These are phyloP conservation scores for Diaporthe ampelina DNA, from an alignment of 2,329 filamentous ascomycete species.

Conservation along the genomic window DNA sequence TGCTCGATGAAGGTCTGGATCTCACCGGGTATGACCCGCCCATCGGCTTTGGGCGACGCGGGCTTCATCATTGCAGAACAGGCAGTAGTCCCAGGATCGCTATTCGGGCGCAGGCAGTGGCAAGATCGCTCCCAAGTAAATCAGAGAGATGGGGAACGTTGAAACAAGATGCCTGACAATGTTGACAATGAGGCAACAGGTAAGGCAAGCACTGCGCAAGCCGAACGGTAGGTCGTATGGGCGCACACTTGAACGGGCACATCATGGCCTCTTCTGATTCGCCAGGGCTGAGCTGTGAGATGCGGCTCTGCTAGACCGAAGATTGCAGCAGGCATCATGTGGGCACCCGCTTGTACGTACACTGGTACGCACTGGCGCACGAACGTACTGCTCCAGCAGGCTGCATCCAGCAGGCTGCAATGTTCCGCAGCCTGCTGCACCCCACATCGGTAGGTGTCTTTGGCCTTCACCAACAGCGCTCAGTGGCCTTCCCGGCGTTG, in stretches of 20 bases:
- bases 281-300: slow-evolving; percentile 14
- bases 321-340: slow-evolving; percentile 10
- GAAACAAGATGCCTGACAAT: background rate
- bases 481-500: background rate
- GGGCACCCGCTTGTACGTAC: background rate
- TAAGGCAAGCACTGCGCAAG: background rate
- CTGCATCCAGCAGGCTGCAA: slow-evolving; percentile 4
- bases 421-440: background rate
- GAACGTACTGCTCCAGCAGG: background rate
- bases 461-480: background rate
- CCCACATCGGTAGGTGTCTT: background rate
- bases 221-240: background rate
- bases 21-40: background rate
- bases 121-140: background rate
- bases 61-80: background rate
- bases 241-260: background rate
- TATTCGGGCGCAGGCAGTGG: background rate
- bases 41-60: background rate
- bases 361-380: slow-evolving; percentile 9
- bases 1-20: background rate
- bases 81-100: background rate
- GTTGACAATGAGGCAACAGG: slow-evolving; percentile 11
- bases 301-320: slow-evolving; percentile 29
- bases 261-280: background rate
- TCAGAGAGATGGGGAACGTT: background rate